Base-by-base conservation (phyloP, 1,284 basidiomycete species). In the Melampsora larici-populina region DNA sequence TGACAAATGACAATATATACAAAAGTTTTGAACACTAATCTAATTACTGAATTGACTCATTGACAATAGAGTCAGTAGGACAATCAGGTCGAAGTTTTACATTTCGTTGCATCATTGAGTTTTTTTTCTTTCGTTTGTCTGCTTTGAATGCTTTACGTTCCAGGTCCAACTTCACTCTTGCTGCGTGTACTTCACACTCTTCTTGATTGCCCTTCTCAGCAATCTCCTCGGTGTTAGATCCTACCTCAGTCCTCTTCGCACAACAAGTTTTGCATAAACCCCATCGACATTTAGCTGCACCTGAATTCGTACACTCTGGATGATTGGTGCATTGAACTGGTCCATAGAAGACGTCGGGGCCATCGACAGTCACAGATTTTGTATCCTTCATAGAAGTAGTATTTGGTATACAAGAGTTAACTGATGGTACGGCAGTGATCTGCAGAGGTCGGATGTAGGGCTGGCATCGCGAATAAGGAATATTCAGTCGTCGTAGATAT, bases 391-490 rank as follows among this genome's bases (percentile, higher is more conserved):
- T 46, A 24, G 55, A 31, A 60, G 13, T 24, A 24, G 55, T 9
- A n/a, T 9, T 60, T 18, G n/a, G 21, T 60, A 24, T 60, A n/a
- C 21, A 31, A 0, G n/a, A 26, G 13, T 46, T 46, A 15, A 46
- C 43, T 15, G 55, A 60, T 60, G 55, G 29, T 24, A 24, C 11
- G 18, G 11, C 8, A 15, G n/a, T 46, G 33, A n/a, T n/a, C 36
- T 72, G 58, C 18, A 49, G 55, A 51, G 81, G 83, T 1, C 85
- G 81, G 74, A 85, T 80, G 79, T 85, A 85, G 5, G 85, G 84
- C 79, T 86, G 85, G 4, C 81, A 80, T 40, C 85, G 82, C 79
- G 85, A 85, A 77, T 85, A 85, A 2, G 85, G 85, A 21, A 85
- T 79, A 26, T 80, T 80, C n/a, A 78, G 79, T 13, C 80, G 81